Base-by-base conservation (phyloP, 1,139 yeast genomes). In the Protomyces pachydermus region DNA sequence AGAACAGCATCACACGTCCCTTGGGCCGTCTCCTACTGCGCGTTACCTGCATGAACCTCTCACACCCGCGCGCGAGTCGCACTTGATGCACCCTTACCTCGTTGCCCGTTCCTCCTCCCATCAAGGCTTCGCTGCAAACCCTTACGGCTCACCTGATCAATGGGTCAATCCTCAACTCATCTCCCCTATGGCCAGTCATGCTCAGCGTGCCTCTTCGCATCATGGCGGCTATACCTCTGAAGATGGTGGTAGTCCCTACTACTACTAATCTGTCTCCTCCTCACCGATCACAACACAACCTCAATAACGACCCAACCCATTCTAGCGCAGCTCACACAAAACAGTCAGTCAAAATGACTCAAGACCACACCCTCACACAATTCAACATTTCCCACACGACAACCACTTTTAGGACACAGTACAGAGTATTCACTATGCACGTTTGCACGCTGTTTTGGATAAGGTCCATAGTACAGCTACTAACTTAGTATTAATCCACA, bases 121-220 rank as follows among this genome's bases (percentile, higher is more conserved):
- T 10, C 48, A 42, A 18, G 48, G 48, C 48, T 42, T 42, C 5
- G 48, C 48, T 4, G 23, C 48, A 20, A n/a, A 42, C 20, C 25
- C 48, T 12, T 42, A 42, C 12, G 48, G 14, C 48, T 42, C 48
- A 6, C 20, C 48, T 8, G 48, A 42, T 42, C 48, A 42, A 48
- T 58, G 56, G 56, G 52, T 58, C 56, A 58, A 58, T 42, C 56
- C 56, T n/a, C 34, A 46, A 16, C 25, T 58, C 23, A 51, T 58
- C 56, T 38, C 52, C 14, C 61, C 61, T 20, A 28, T 28, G 32
- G 55, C 61, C 55, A 58, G 48, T 18, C 48, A 42, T 16, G 25
- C 25, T 18, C 48, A 42, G 25, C 48, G 48, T 10, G 48, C 48
- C 20, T 16, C 48, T 10, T 42, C 48, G 25, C 48, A 42, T 18